These are phyloP conservation scores for Dictyostelium capitatum DNA, from an alignment of 78 protist species.

Conservation along the genomic window DNA sequence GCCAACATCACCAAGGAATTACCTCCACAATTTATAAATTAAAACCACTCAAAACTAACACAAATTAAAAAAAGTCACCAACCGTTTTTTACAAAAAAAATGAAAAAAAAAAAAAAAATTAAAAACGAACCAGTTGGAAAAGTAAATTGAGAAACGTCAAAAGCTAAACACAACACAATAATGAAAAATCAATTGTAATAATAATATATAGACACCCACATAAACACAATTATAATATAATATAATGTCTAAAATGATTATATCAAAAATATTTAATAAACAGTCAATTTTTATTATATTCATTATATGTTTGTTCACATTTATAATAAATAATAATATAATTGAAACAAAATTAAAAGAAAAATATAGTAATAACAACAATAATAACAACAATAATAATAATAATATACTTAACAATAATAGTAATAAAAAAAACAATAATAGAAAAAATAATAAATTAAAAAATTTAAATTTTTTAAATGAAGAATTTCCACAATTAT, in stretches of 20 bases:
- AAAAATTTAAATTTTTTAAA: neutral
- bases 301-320: neutral
- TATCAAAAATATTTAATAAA: neutral
- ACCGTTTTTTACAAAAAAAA: too few relatives aligned
- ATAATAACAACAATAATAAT: neutral
- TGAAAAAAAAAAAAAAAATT: too few relatives aligned
- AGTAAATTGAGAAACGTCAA: too few relatives aligned
- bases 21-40: too few relatives aligned
- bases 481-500: constrained; percentile 16
- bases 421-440: neutral
- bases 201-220: too few relatives aligned
- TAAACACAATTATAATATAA: too few relatives aligned
- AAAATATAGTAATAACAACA: neutral
- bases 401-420: neutral
- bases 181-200: neutral
- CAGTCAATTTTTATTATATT: neutral
- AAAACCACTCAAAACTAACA: too few relatives aligned
- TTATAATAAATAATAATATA: neutral
- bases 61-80: too few relatives aligned
- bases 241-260: neutral
- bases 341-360: neutral
- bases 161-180: neutral
- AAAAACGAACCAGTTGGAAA: neutral
- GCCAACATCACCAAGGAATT: too few relatives aligned
- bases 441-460: neutral